phyloP scores from a whole-genome alignment of 1,284 basidiomycete species.

The Amylostereum chailletii region DNA sequence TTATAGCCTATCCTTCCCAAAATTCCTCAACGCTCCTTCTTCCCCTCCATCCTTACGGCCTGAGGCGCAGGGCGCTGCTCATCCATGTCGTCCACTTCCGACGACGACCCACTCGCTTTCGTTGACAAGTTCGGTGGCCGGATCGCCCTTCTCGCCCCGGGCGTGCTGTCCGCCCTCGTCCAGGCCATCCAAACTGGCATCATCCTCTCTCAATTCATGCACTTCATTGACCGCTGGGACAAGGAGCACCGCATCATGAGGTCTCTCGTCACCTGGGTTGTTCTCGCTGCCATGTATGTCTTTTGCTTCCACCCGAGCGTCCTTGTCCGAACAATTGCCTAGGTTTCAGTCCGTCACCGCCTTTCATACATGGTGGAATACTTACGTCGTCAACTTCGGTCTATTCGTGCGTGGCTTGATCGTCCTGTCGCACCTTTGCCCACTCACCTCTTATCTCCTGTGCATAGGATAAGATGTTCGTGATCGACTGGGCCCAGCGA shows the following conservation, averaged over 20 bases:
- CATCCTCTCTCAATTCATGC: background rate
- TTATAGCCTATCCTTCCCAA: too few relatives aligned
- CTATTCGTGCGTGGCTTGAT: background rate
- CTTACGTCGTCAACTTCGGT: background rate
- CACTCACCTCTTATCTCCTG: background rate
- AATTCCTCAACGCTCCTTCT: too few relatives aligned
- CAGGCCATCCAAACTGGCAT: background rate
- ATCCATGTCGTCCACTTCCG: too few relatives aligned
- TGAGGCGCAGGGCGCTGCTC: too few relatives aligned
- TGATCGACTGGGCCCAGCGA: background rate
- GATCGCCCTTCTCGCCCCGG: background rate
- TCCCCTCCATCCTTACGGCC: too few relatives aligned
- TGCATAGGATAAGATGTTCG: background rate
- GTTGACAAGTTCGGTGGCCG: slow-evolving; percentile 22
- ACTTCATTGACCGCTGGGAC: background rate
- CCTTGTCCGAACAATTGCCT: background rate
- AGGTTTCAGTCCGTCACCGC: background rate
- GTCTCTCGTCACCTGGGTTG: background rate
- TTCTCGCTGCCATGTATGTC: background rate
- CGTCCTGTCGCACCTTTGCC: background rate
- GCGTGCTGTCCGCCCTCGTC: background rate
- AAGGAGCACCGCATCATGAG: background rate
- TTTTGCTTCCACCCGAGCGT: background rate
- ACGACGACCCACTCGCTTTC: slow-evolving; percentile 34
- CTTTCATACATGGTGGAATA: background rate